A percentile compares a stretch with the other conserved stretches of the same genome.
phyloP scores from a whole-genome alignment of 2,329 filamentous ascomycete species.

The Trichoderma harzianum region DNA sequence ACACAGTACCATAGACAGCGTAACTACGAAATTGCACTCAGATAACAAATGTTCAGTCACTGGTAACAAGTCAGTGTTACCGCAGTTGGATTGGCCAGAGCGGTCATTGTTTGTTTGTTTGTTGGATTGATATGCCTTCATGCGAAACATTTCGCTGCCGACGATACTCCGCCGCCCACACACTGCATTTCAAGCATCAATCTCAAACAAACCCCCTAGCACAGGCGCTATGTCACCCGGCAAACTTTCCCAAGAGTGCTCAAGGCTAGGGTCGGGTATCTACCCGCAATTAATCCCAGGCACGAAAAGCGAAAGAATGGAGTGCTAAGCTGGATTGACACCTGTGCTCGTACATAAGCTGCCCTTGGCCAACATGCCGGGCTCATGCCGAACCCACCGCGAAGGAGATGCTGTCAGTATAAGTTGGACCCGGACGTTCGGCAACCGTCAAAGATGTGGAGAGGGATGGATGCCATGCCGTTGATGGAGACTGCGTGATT shows the following conservation, averaged over 20 bases:
- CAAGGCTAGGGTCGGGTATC: constrained; percentile 15
- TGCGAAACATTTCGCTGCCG: background rate
- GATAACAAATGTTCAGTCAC: background rate
- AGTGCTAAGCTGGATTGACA: background rate
- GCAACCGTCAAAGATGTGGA: too few relatives aligned
- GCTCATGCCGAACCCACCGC: background rate
- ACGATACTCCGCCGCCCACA: background rate
- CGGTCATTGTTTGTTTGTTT: background rate
- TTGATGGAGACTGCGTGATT: too few relatives aligned
- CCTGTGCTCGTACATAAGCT: background rate
- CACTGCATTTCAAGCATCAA: background rate
- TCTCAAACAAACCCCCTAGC: constrained; percentile 2
- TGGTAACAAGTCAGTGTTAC: background rate
- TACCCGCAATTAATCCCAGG: constrained; percentile 13
- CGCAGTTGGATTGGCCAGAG: background rate
- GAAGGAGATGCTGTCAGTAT: background rate
- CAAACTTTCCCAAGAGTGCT: background rate
- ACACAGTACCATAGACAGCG: background rate
- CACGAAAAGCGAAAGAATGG: background rate
- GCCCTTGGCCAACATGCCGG: background rate
- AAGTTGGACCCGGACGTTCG: background rate
- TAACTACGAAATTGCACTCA: background rate
- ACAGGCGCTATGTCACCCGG: background rate
- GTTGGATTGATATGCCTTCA: background rate
- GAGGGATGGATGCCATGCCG: too few relatives aligned